These are phyloP conservation scores for Canna indica DNA, from an alignment of 176 grass and related monocot species.

Conservation along the genomic window DNA sequence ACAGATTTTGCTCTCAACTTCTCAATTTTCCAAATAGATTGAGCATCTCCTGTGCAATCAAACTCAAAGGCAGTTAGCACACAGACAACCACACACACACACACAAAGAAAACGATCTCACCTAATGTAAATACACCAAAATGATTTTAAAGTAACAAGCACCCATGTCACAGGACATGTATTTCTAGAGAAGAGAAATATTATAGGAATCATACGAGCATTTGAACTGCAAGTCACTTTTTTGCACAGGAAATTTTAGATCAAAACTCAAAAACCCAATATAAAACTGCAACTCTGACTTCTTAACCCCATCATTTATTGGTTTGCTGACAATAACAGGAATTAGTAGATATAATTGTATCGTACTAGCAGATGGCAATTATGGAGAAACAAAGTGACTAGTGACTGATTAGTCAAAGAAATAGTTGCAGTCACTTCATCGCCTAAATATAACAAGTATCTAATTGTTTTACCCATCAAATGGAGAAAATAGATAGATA, in stretches of 20 bases:
- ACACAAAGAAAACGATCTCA: not conserved
- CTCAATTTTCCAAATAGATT: conserved; percentile 85
- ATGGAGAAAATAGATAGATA: no score
- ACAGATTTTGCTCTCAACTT: conserved; percentile 65
- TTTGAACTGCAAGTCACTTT: no score
- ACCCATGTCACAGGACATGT: not conserved
- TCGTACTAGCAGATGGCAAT: not conserved
- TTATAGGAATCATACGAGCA: no score
- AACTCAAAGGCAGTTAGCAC: not conserved
- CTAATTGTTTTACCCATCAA: no score
- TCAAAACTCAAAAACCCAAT: not conserved
- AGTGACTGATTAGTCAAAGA: not conserved
- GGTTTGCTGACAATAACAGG: no score
- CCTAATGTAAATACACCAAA: no score
- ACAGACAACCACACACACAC: no score
- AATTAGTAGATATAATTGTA: not conserved
- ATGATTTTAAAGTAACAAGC: no score
- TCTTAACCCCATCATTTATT: no score
- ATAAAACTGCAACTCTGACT: not conserved
- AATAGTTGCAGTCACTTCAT: no score
- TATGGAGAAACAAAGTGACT: not conserved
- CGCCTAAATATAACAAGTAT: no score
- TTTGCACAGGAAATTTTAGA: not conserved
- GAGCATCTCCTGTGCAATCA: conserved; percentile 49
- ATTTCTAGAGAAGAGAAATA: not conserved